Evolutionary conservation across 2,329 filamentous ascomycete species (phyloP).

Genomic region (Coniochaeta sp.): DNA sequence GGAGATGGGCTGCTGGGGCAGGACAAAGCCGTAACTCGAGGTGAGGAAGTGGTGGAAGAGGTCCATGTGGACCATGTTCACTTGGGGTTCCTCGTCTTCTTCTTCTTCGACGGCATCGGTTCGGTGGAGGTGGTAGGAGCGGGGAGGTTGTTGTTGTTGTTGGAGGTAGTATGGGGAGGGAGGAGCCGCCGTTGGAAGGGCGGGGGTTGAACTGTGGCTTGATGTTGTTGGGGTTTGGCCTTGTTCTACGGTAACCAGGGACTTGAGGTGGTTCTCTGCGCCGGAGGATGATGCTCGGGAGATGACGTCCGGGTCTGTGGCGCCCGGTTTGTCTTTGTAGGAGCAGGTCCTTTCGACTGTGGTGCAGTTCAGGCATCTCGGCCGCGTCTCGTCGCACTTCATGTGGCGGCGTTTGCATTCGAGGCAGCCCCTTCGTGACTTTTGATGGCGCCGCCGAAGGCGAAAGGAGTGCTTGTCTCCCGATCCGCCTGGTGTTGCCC

Average conservation of each 20-base stretch:
- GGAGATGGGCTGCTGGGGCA: constrained; percentile 7
- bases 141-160: too few relatives aligned
- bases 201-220: too few relatives aligned
- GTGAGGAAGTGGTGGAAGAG: constrained; percentile 19
- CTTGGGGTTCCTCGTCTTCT: constrained; percentile 6
- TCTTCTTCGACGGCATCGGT: too few relatives aligned
- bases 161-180: too few relatives aligned
- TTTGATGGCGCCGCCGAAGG: constrained; percentile 14
- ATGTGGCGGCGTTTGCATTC: constrained; percentile 26
- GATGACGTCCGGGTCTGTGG: constrained; percentile 6
- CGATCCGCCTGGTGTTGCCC: background rate
- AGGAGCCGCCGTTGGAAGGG: too few relatives aligned
- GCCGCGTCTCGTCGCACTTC: constrained; percentile 25
- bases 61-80: constrained; percentile 20
- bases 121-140: background rate
- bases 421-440: constrained; percentile 22
- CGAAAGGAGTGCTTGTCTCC: background rate
- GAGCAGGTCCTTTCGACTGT: constrained; percentile 20
- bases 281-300: background rate
- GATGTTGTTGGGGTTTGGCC: too few relatives aligned
- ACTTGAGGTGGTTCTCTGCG: constrained; percentile 1
- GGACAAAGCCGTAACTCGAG: constrained; percentile 5
- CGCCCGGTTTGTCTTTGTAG: constrained; percentile 10
- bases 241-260: too few relatives aligned
- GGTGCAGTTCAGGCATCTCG: constrained; percentile 21